phyloP scores from a whole-genome alignment of 495 filamentous ascomycete genomes.

The Hyaloscypha finlandica region DNA sequence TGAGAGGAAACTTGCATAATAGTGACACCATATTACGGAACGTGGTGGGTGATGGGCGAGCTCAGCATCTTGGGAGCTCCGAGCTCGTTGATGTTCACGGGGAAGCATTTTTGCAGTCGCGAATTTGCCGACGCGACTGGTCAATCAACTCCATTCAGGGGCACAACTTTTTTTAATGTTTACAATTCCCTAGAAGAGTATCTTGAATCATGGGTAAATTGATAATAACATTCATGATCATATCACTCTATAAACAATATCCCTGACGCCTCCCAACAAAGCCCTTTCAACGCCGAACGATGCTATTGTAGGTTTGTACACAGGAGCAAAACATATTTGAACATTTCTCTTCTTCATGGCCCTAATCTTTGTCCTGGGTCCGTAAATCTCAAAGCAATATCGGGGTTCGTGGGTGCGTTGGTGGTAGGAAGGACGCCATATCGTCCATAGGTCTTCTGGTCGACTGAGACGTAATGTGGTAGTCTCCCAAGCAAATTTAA shows the following conservation, averaged over 20 bases:
- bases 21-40: constrained; percentile 29
- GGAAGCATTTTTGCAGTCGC: constrained; percentile 5
- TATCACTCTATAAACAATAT: constrained; percentile 9
- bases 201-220: not conserved
- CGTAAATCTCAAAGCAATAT: constrained; percentile 58
- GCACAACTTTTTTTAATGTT: not conserved
- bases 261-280: constrained; percentile 11
- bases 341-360: constrained; percentile 25
- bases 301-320: constrained; percentile 31
- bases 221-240: constrained; percentile 16
- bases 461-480: constrained; percentile 87
- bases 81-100: not conserved
- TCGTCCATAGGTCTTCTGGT: constrained; percentile 95
- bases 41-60: not conserved
- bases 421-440: constrained; percentile 81
- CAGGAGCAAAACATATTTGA: constrained; percentile 13
- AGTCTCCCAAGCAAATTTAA: constrained; percentile 78
- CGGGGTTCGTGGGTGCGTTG: constrained; percentile 41
- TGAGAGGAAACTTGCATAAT: constrained; percentile 20
- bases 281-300: constrained; percentile 24
- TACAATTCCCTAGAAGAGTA: not conserved
- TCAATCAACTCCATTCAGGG: not conserved
- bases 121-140: constrained; percentile 23
- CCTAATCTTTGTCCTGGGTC: constrained; percentile 68
- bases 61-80: constrained; percentile 12